Evolutionary conservation across 352 stramenopile species (phyloP), one percentile per base, ranked within the genome.

Genomic region (Plasmopara muralis): DNA sequence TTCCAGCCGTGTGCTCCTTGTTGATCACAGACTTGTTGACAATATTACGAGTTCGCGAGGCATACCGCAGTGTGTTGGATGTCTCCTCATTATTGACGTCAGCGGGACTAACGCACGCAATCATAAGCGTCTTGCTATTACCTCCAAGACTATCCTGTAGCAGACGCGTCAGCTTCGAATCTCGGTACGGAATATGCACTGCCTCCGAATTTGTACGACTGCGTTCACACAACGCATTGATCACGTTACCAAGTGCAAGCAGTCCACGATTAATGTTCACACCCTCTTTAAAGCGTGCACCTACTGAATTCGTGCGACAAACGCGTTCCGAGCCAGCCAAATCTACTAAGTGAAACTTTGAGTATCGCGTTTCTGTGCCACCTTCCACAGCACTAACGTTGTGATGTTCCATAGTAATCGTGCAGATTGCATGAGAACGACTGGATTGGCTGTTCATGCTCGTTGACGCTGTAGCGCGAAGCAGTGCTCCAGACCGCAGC

Each of bases 11-110:
- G 16, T 89, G 73, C 54, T 98, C 93, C 56, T 98, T 90, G 66
- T 99, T 99, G 34, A 99, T 89, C 48, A 97, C 82, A 0, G 96
- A 93, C 53, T 91, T 87, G 68, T 99, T 99, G 60, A 98, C 94
- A 61, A 99, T 99, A 50, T 98, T 98, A 42, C 98, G 98, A 5
- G 97, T 93, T 16, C 96, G 87, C 47, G 96, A 95, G 1, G 96
- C 95, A 55, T 89, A 92, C 14, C 96, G 82, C 14, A 99, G 72
- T 45, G 96, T 99, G 30, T 87, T 98, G 9, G 97, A 72, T 0
- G 96, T 99, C 65, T 99, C 97, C 57, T 91, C 77, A 42, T 85
- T 83, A 50, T 95, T 94, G 6, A 88, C 49, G 29, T 88, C 73
- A 0, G 87, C 80, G 0, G 87, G 85, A 43, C 77, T 94, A 37